Conservation (phyloP, 2,329 filamentous ascomycete genomes). For the Venturiaceae sp. region DNA sequence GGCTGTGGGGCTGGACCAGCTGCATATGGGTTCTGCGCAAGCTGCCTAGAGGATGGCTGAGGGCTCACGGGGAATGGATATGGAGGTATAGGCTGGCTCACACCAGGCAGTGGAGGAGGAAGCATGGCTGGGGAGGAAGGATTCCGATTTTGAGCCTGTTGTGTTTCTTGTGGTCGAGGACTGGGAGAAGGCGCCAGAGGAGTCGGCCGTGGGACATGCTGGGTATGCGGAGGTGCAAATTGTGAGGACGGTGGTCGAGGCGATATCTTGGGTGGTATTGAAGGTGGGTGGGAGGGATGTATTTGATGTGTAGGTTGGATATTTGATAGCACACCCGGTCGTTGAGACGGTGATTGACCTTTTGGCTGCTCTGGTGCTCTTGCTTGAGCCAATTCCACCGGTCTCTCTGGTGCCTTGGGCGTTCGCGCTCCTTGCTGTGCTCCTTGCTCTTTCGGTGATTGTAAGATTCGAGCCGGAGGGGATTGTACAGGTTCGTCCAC, state of each 20-base stretch:
- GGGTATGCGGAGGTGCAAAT: conserved; percentile 24
- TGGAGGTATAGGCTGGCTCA: conserved; percentile 10
- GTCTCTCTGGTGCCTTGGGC: not conserved
- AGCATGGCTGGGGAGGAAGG: conserved; percentile 24
- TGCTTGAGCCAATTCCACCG: not conserved
- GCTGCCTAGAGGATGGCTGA: not conserved
- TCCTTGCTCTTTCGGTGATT: not conserved
- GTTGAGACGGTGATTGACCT: not conserved
- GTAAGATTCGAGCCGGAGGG: not conserved
- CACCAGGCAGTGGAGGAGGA: conserved; percentile 22
- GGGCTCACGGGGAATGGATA: conserved; percentile 3
- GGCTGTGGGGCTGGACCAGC: not conserved
- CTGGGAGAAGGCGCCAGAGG: conserved; percentile 11
- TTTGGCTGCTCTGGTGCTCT: not conserved
- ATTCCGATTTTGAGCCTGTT: conserved; percentile 17
- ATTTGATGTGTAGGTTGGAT: not conserved
- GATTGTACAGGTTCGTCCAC: not conserved
- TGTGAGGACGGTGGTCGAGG: conserved; percentile 3
- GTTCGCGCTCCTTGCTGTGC: not conserved
- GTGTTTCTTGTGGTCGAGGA: conserved; percentile 20
- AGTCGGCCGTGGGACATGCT: conserved; percentile 19
- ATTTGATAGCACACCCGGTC: not conserved
- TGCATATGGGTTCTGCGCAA: conserved; percentile 1
- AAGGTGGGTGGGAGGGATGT: not conserved
- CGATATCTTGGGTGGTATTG: conserved; percentile 1